Conservation (phyloP, 495 filamentous ascomycete species). For the Lentithecium fluviatile region DNA sequence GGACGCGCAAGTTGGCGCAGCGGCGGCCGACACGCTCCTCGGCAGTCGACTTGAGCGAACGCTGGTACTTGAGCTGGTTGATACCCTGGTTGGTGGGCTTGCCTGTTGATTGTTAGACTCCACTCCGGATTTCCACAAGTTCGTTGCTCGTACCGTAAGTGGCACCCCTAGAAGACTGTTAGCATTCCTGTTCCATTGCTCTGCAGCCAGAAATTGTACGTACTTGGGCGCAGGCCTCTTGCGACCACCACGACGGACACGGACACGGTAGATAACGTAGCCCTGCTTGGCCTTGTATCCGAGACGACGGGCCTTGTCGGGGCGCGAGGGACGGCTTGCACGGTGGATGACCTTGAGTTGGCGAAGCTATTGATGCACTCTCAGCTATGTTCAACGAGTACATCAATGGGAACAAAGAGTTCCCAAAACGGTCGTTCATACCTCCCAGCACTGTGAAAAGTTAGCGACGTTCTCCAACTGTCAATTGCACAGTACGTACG, state of each 20-base stretch:
- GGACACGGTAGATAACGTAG: constrained; percentile 99
- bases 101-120: constrained; percentile 54
- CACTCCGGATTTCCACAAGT: neutral
- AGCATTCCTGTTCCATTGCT: constrained; percentile 10
- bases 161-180: constrained; percentile 74
- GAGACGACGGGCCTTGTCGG: constrained; percentile 98
- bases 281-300: constrained; percentile 99
- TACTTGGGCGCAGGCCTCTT: constrained; percentile 71
- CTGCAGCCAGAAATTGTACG: neutral
- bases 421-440: constrained; percentile 57
- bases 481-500: constrained; percentile 30
- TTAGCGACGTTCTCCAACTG: constrained; percentile 11
- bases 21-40: constrained; percentile 99
- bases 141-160: constrained; percentile 74
- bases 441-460: constrained; percentile 81
- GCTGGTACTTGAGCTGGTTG: constrained; percentile 99
- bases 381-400: constrained; percentile 99
- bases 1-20: constrained; percentile 95
- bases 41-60: constrained; percentile 92
- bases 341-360: constrained; percentile 99
- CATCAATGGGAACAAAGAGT: constrained; percentile 58
- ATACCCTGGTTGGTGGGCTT: constrained; percentile 99
- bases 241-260: constrained; percentile 94
- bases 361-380: constrained; percentile 99
- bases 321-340: constrained; percentile 94